Base-by-base conservation (phyloP, 2,329 filamentous ascomycete species). In the Balansia obtecta region DNA sequence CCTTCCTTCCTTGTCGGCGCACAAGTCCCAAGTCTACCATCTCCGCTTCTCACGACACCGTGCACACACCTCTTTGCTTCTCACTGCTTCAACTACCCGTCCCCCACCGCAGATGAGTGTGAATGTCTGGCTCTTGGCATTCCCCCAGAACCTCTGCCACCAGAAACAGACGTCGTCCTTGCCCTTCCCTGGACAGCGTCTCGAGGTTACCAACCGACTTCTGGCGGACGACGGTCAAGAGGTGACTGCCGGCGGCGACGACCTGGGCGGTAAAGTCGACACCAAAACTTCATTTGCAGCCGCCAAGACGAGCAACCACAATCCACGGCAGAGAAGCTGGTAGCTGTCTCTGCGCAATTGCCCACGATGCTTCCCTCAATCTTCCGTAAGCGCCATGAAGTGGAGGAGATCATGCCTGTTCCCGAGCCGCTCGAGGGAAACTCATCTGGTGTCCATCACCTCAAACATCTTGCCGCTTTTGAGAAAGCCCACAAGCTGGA, bases 401-500 rank as follows among this genome's bases (percentile, higher is more conserved):
- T 67, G 53, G 70, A 71, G 61, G 67, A 71, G 52, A 66, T 72
- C 58, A 72, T 67, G 49, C 69, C 70, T 53, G 62, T 69, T 46
- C 61, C 68, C 32, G 68, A 67, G 18, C 64, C 66, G 37, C 54
- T 64, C 47, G 67, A 70, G 52, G 67, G 65, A 48, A 67, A 68
- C 50, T 61, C 65, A 40, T 67, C 67, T 18, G 66, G 68, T 48
- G 58, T 71, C 54, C 66, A 73, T 49, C 64, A 66, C 43, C 63
- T 74, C 50, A 67, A 66, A 53, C 66, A 71, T 53, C 69, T 83
- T 50, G 73, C 72, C 59, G 69, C 76, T 50, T 76, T 83, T 59
- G 76, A 80, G 59, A 73, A 74, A 58, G 71, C 76, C 53, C 80
- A 84, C 63, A 74, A 76, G 56, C 75, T 80, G 64, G 81, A 85